phyloP scores from a whole-genome alignment of 768 basidiomycete species.

The Tylopilus sp. region DNA sequence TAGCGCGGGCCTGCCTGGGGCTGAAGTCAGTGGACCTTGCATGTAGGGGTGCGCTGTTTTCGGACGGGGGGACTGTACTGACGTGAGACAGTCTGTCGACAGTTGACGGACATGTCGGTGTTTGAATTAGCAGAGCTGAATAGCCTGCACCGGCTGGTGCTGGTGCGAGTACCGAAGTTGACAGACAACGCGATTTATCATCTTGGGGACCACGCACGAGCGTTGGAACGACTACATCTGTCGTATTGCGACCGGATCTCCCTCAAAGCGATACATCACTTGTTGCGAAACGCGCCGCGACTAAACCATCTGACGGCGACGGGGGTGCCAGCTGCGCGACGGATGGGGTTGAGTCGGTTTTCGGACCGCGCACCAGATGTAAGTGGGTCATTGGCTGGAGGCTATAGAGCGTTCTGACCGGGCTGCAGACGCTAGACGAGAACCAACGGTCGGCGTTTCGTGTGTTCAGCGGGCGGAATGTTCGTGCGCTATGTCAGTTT shows the following conservation, averaged over 20 bases:
- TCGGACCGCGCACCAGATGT: constrained; percentile 69
- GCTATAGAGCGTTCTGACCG: constrained; percentile 3
- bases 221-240: constrained; percentile 78
- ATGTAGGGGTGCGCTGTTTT: constrained; percentile 49
- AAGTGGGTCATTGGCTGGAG: constrained; percentile 23
- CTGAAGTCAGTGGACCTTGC: constrained; percentile 84
- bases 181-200: constrained; percentile 82
- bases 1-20: constrained; percentile 68
- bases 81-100: constrained; percentile 60
- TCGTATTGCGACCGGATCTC: constrained; percentile 84
- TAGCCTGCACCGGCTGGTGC: constrained; percentile 69
- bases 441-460: constrained; percentile 71
- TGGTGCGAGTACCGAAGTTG: constrained; percentile 76
- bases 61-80: constrained; percentile 8
- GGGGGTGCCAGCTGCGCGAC: constrained; percentile 70
- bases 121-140: constrained; percentile 72
- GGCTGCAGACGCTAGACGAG: constrained; percentile 53
- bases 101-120: constrained; percentile 81
- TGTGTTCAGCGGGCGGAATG: constrained; percentile 72
- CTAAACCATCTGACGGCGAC: constrained; percentile 78
- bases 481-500: constrained; percentile 60
- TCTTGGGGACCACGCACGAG: constrained; percentile 66
- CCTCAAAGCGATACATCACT: constrained; percentile 67
- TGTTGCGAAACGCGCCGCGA: constrained; percentile 55
- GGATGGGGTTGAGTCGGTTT: constrained; percentile 70